Evolutionary conservation across 2,329 filamentous ascomycete genomes (phyloP).

Genomic region (Ceratocystis albifundus): DNA sequence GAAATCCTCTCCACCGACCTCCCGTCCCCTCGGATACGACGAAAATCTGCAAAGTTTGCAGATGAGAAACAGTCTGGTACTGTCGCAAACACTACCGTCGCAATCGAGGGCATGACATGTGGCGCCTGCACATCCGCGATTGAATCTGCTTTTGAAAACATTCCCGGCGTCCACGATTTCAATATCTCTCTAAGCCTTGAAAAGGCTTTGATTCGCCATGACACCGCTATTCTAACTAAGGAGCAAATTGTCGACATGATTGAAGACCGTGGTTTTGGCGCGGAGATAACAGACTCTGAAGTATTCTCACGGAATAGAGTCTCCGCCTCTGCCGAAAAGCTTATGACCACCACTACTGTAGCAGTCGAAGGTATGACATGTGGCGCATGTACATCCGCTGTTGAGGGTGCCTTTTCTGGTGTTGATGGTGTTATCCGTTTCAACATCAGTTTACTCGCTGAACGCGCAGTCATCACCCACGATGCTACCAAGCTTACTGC

Average conservation of each 20-base stretch:
- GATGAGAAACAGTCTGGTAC: constrained; percentile 22
- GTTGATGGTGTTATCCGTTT: constrained; percentile 73
- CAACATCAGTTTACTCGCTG: constrained; percentile 88
- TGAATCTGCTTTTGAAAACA: constrained; percentile 65
- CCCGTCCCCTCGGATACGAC: constrained; percentile 41
- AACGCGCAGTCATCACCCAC: constrained; percentile 80
- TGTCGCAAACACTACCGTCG: constrained; percentile 59
- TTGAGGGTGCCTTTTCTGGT: constrained; percentile 69
- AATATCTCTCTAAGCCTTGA: constrained; percentile 77
- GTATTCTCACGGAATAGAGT: constrained; percentile 31
- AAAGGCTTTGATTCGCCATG: constrained; percentile 74
- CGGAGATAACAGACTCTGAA: constrained; percentile 62
- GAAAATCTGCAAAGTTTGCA: constrained; percentile 21
- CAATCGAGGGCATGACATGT: constrained; percentile 82
- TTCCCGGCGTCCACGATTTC: constrained; percentile 61
- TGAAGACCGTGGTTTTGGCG: constrained; percentile 67
- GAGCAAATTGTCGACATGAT: constrained; percentile 48
- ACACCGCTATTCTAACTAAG: constrained; percentile 43
- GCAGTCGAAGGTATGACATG: constrained; percentile 96
- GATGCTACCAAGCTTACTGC: constrained; percentile 58
- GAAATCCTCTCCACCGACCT: constrained; percentile 75
- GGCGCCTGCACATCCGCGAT: constrained; percentile 80
- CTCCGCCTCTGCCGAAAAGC: constrained; percentile 26
- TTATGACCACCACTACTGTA: constrained; percentile 63
- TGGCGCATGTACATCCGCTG: constrained; percentile 85